phyloP scores from a whole-genome alignment of 768 basidiomycete genomes.

The Termitomyces sp. region DNA sequence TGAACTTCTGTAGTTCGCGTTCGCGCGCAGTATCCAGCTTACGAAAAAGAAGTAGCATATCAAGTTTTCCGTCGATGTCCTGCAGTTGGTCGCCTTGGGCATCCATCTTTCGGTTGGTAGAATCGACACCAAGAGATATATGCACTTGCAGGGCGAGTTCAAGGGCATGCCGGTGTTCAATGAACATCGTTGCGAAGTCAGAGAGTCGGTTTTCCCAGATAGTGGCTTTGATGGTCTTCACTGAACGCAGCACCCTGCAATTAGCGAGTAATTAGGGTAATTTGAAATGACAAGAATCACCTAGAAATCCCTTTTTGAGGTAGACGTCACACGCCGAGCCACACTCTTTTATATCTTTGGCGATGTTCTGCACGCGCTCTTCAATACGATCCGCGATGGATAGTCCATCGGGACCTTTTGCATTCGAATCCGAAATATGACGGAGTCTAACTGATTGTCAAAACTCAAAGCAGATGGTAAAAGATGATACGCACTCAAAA shows the following conservation, averaged over 20 bases:
- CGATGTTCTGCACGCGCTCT: conserved; percentile 23
- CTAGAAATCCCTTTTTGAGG: conserved; percentile 34
- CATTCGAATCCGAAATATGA: conserved; percentile 17
- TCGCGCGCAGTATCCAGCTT: conserved; percentile 34
- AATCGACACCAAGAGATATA: conserved; percentile 30
- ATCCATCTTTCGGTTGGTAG: conserved; percentile 25
- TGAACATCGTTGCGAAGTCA: conserved; percentile 25
- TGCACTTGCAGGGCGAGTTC: conserved; percentile 31
- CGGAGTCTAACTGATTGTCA: conserved; percentile 20
- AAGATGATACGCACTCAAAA: conserved; percentile 29
- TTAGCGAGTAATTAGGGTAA: not conserved
- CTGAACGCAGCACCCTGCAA: conserved; percentile 12
- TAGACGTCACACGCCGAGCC: conserved; percentile 42
- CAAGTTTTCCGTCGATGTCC: conserved; percentile 24
- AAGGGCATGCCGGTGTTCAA: conserved; percentile 27
- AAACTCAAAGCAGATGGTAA: not conserved
- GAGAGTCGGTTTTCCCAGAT: conserved; percentile 34
- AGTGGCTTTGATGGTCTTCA: conserved; percentile 28
- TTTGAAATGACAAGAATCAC: conserved; percentile 15
- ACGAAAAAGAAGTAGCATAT: conserved; percentile 29
- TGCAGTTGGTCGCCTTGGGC: conserved; percentile 13
- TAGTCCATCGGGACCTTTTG: conserved; percentile 24
- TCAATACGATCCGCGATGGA: conserved; percentile 24
- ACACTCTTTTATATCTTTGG: conserved; percentile 35
- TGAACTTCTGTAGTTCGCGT: conserved; percentile 29